Evolutionary conservation across 768 basidiomycete species (phyloP).

Genomic region (Boletus barrowsii): DNA sequence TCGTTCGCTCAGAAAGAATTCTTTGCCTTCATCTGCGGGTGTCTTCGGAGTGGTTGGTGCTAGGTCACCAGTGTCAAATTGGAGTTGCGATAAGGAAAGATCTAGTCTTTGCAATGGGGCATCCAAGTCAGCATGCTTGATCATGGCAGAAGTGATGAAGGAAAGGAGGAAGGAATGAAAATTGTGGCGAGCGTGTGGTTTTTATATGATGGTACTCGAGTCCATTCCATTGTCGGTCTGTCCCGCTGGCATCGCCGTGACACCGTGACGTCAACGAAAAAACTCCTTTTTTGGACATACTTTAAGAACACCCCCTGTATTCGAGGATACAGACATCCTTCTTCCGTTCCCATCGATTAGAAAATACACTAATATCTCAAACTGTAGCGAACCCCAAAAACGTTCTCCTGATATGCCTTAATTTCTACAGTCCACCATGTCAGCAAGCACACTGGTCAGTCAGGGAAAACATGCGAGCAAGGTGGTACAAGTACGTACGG

Average conservation of each 20-base stretch:
- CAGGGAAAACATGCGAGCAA: not conserved
- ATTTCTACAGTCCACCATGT: constrained; percentile 46
- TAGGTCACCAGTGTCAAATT: not conserved
- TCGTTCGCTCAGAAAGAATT: constrained; percentile 70
- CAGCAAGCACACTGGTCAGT: not conserved
- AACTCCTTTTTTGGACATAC: constrained; percentile 1
- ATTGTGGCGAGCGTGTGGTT: constrained; percentile 4
- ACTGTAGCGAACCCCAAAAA: constrained; percentile 31
- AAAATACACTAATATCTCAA: not conserved
- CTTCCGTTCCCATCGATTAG: no score
- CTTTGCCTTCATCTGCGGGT: constrained; percentile 89
- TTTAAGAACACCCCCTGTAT: not conserved
- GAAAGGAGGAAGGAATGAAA: not conserved
- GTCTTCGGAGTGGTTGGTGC: constrained; percentile 68
- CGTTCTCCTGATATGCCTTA: constrained; percentile 58
- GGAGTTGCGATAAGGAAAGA: constrained; percentile 17
- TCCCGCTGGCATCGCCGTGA: constrained; percentile 4
- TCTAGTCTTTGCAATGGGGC: not conserved
- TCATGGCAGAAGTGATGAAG: constrained; percentile 15
- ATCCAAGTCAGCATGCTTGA: not conserved
- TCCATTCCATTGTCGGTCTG: constrained; percentile 13
- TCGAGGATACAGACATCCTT: no score
- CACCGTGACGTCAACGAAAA: constrained; percentile 20
- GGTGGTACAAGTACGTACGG: constrained; percentile 41
- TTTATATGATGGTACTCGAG: constrained; percentile 9